phyloP scores from a whole-genome alignment of 106 monocot species.

The Gastrodia elata region DNA sequence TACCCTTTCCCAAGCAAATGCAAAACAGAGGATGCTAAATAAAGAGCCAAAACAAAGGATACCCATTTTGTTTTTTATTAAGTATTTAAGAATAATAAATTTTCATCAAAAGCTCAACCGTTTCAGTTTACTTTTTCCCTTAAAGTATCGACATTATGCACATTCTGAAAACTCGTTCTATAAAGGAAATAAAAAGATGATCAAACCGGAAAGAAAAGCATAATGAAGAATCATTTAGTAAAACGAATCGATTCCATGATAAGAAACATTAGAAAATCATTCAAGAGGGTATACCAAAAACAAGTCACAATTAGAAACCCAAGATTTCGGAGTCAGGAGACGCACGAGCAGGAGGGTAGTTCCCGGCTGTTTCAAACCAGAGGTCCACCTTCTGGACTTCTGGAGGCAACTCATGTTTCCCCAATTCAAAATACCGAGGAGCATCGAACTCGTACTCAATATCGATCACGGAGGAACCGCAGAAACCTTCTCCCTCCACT shows the following conservation, averaged over 20 bases:
- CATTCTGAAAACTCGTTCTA: background rate
- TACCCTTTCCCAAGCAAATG: background rate
- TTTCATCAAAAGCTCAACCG: background rate
- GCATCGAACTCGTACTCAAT: slow-evolving; percentile 75
- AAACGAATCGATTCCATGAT: background rate
- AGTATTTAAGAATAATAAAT: background rate
- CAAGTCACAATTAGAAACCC: slow-evolving; percentile 1
- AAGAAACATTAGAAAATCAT: background rate
- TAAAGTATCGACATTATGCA: background rate
- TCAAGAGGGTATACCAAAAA: background rate
- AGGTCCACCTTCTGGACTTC: slow-evolving; percentile 33
- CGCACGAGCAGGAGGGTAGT: slow-evolving; percentile 53
- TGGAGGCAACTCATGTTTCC: slow-evolving; percentile 20
- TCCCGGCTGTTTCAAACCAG: slow-evolving; percentile 40
- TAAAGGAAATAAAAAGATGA: background rate
- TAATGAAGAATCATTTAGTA: background rate
- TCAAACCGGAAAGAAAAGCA: background rate
- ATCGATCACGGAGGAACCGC: slow-evolving; percentile 27
- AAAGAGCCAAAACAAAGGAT: background rate
- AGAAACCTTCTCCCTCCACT: slow-evolving; percentile 9
- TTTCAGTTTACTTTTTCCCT: background rate
- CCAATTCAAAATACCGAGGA: slow-evolving; percentile 37
- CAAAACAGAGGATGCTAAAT: background rate
- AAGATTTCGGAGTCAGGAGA: background rate
- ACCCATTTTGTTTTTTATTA: background rate